Percentiles rank a stretch among this genome's conserved stretches.
phyloP scores from a whole-genome alignment of 2,329 filamentous ascomycete genomes.

The Aspergillus versicolor region DNA sequence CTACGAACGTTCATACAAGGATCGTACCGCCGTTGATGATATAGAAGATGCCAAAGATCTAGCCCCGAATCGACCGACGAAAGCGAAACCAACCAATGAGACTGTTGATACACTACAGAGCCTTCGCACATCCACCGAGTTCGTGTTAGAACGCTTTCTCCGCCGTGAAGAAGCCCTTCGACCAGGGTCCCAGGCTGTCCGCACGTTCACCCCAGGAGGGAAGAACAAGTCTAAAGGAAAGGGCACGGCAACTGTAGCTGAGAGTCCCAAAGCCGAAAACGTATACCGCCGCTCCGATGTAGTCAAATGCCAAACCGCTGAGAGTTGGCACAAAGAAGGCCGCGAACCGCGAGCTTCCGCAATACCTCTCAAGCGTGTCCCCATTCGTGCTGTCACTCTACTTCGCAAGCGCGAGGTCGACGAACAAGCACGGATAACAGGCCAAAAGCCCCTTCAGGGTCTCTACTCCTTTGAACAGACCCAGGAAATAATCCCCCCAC shows the following conservation, averaged over 20 bases:
- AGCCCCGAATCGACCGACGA: slow-evolving; percentile 63
- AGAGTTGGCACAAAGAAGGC: slow-evolving; percentile 98
- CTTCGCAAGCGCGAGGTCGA: slow-evolving; percentile 86
- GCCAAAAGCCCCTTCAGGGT: slow-evolving; percentile 81
- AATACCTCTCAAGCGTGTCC: slow-evolving; percentile 78
- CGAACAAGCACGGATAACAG: slow-evolving; percentile 75
- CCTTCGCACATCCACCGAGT: slow-evolving; percentile 83
- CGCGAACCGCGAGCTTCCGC: slow-evolving; percentile 70
- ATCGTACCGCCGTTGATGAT: slow-evolving; percentile 70
- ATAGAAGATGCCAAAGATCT: slow-evolving; percentile 77
- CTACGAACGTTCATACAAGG: slow-evolving; percentile 58
- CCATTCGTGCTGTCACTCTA: slow-evolving; percentile 85
- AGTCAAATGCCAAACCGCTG: slow-evolving; percentile 80
- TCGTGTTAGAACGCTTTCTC: slow-evolving; percentile 79
- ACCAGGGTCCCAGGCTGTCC: slow-evolving; percentile 66
- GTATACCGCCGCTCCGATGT: slow-evolving; percentile 80
- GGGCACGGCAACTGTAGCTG: slow-evolving; percentile 22
- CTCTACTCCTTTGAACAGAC: slow-evolving; percentile 84
- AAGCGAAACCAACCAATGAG: slow-evolving; percentile 71
- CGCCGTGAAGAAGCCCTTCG: slow-evolving; percentile 87
- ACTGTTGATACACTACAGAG: slow-evolving; percentile 76
- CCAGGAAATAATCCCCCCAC: slow-evolving; percentile 89
- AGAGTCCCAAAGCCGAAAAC: slow-evolving; percentile 57
- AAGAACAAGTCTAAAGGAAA: slow-evolving; percentile 61
- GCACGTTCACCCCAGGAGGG: slow-evolving; percentile 66